These are phyloP conservation scores for Hypoxylon sp. DNA, from an alignment of 2,329 filamentous ascomycete species.

Conservation along the genomic window DNA sequence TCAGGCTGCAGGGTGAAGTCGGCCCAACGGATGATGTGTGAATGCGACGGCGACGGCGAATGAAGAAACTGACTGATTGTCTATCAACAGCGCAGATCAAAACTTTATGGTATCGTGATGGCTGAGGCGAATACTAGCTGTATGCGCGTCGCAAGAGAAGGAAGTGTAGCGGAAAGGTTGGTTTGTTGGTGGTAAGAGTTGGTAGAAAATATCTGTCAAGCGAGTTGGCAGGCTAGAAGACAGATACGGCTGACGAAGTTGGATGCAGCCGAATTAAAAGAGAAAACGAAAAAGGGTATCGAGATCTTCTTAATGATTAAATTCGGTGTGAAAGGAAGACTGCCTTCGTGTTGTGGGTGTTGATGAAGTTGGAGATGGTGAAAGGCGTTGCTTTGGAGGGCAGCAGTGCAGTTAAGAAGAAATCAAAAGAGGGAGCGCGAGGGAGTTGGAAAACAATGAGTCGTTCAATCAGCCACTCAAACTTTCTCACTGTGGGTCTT, in stretches of 20 bases:
- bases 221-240: slow-evolving; percentile 20
- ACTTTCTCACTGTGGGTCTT: neutral
- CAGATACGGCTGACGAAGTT: slow-evolving; percentile 53
- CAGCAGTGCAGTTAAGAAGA: slow-evolving; percentile 29
- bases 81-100: slow-evolving; percentile 16
- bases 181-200: slow-evolving; percentile 11
- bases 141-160: slow-evolving; percentile 16
- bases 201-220: slow-evolving; percentile 32
- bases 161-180: slow-evolving; percentile 19
- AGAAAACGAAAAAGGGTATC: slow-evolving; percentile 35
- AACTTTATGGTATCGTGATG: slow-evolving; percentile 25
- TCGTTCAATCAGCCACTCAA: slow-evolving; percentile 19
- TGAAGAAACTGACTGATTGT: slow-evolving; percentile 16
- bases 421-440: slow-evolving; percentile 35
- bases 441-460: slow-evolving; percentile 39
- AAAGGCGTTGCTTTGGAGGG: slow-evolving; percentile 16
- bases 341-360: slow-evolving; percentile 14
- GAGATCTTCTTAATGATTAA: slow-evolving; percentile 37
- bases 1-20: slow-evolving; percentile 41
- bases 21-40: slow-evolving; percentile 33
- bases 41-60: slow-evolving; percentile 28
- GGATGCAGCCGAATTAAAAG: slow-evolving; percentile 53
- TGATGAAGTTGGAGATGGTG: slow-evolving; percentile 31
- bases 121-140: slow-evolving; percentile 17
- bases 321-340: slow-evolving; percentile 38